A percentile compares a stretch with the other conserved stretches of the same genome.
phyloP scores from a whole-genome alignment of 768 basidiomycete species.

The Boletus tomentosulus region DNA sequence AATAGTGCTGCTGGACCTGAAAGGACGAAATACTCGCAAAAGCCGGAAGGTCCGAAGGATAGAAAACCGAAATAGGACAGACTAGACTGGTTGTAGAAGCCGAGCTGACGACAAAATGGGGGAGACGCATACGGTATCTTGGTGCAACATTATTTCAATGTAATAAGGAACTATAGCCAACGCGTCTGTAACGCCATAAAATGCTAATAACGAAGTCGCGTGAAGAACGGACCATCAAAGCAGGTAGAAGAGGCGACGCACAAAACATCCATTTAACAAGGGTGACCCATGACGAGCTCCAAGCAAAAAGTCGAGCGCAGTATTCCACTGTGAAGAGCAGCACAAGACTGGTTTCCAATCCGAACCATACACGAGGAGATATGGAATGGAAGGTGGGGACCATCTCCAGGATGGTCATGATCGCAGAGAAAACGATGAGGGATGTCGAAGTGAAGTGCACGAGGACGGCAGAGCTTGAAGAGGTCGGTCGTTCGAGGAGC shows the following conservation, averaged over 20 bases:
- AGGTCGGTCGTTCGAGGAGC: slow-evolving; percentile 77
- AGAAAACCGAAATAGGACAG: slow-evolving; percentile 84
- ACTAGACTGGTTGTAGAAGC: slow-evolving; percentile 37
- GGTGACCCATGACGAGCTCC: slow-evolving; percentile 61
- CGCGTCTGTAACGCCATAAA: slow-evolving; percentile 83
- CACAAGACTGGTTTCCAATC: slow-evolving; percentile 80
- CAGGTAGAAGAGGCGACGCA: slow-evolving; percentile 30
- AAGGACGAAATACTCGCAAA: slow-evolving; percentile 84
- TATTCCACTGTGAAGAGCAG: slow-evolving; percentile 87
- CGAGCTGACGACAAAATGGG: neutral
- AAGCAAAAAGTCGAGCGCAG: slow-evolving; percentile 65
- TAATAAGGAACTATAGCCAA: slow-evolving; percentile 87
- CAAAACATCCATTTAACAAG: slow-evolving; percentile 67
- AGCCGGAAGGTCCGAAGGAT: slow-evolving; percentile 89
- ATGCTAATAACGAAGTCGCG: slow-evolving; percentile 40
- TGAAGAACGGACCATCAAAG: neutral
- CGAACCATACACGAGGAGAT: slow-evolving; percentile 75
- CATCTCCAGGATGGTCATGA: slow-evolving; percentile 77
- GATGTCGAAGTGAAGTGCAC: slow-evolving; percentile 67
- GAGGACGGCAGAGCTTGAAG: slow-evolving; percentile 71
- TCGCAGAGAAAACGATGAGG: slow-evolving; percentile 68
- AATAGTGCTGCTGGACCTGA: slow-evolving; percentile 78
- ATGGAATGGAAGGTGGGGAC: slow-evolving; percentile 72
- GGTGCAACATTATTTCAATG: slow-evolving; percentile 75
- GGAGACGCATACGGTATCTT: slow-evolving; percentile 70